Evolutionary conservation across 805 yeast genomes (phyloP).

Genomic region (Babjeviella inositovora): DNA sequence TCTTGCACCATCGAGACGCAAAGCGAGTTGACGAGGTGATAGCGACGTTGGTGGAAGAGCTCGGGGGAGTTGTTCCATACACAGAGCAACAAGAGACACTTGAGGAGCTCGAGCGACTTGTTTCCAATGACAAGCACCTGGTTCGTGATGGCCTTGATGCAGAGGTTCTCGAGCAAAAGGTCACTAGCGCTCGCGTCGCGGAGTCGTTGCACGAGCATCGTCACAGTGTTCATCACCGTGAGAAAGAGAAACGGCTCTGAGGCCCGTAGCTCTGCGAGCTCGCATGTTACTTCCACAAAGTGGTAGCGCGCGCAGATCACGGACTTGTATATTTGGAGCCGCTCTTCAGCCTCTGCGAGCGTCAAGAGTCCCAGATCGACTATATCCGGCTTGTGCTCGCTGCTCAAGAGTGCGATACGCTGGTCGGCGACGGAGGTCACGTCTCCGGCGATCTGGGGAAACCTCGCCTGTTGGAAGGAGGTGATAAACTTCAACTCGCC

Average conservation of each 20-base stretch:
- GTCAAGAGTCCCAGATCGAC: constrained; percentile 42
- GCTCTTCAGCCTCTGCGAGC: constrained; percentile 35
- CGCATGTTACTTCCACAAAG: constrained; percentile 30
- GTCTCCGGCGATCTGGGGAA: constrained; percentile 25
- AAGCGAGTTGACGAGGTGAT: constrained; percentile 50
- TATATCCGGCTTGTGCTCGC: constrained; percentile 22
- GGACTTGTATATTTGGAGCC: constrained; percentile 33
- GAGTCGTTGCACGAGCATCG: constrained; percentile 17
- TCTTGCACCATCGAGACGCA: constrained; percentile 62
- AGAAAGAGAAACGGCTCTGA: constrained; percentile 47
- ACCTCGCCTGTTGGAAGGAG: constrained; percentile 11
- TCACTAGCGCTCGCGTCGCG: constrained; percentile 1
- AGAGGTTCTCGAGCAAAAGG: constrained; percentile 27
- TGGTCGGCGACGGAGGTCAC: constrained; percentile 27
- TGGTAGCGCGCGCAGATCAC: constrained; percentile 34
- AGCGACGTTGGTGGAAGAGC: constrained; percentile 62
- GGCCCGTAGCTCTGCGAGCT: constrained; percentile 27
- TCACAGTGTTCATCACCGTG: constrained; percentile 46
- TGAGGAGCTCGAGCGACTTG: constrained; percentile 53
- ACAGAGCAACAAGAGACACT: constrained; percentile 41
- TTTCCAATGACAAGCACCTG: constrained; percentile 58
- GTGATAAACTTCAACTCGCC: constrained; percentile 18
- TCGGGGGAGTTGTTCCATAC: constrained; percentile 82
- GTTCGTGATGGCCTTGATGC: constrained; percentile 28
- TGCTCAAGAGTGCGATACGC: constrained; percentile 15